Evolutionary conservation across 169 alveolate species (phyloP).

Genomic region (Eimeria tenella): DNA sequence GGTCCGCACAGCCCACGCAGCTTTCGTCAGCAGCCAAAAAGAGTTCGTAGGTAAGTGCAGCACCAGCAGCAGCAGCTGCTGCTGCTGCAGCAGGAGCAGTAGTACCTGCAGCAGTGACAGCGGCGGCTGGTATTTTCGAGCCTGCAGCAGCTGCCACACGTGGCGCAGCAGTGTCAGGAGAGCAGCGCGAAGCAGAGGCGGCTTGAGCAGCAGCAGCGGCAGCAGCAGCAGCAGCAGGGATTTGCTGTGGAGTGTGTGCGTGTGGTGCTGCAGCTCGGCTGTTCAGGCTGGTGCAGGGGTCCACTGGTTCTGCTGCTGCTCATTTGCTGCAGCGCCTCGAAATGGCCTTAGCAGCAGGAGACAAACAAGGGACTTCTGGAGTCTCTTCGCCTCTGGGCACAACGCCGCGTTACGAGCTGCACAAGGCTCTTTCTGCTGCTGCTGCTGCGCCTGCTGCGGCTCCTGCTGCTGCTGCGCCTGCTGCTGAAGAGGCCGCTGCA

Average conservation of each 20-base stretch:
- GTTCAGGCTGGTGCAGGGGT: not conserved
- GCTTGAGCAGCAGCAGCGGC: not conserved
- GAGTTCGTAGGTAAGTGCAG: slow-evolving; percentile 22
- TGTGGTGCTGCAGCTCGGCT: slow-evolving; percentile 14
- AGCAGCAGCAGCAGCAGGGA: not conserved
- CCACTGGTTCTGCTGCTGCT: slow-evolving; percentile 44
- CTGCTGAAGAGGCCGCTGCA: slow-evolving; percentile 11
- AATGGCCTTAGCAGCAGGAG: not conserved
- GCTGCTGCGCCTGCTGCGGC: slow-evolving; percentile 24
- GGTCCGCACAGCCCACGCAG: slow-evolving; percentile 26
- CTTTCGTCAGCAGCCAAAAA: slow-evolving; percentile 16
- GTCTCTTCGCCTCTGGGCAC: slow-evolving; percentile 15
- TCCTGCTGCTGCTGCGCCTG: slow-evolving; percentile 5
- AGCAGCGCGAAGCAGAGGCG: not conserved
- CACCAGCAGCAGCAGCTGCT: not conserved
- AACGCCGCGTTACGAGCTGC: not conserved
- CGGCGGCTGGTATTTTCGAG: not conserved
- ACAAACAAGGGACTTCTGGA: not conserved
- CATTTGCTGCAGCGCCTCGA: slow-evolving; percentile 37
- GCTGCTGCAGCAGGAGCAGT: not conserved
- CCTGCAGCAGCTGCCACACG: too few relatives aligned
- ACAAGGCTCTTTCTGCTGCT: slow-evolving; percentile 26
- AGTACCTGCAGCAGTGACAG: not conserved
- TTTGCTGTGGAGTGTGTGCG: not conserved
- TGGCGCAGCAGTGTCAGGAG: too few relatives aligned